Evolutionary conservation across 495 filamentous ascomycete genomes (phyloP), one percentile per base, ranked within the genome.

Genomic region (Polyplosphaeria fusca): DNA sequence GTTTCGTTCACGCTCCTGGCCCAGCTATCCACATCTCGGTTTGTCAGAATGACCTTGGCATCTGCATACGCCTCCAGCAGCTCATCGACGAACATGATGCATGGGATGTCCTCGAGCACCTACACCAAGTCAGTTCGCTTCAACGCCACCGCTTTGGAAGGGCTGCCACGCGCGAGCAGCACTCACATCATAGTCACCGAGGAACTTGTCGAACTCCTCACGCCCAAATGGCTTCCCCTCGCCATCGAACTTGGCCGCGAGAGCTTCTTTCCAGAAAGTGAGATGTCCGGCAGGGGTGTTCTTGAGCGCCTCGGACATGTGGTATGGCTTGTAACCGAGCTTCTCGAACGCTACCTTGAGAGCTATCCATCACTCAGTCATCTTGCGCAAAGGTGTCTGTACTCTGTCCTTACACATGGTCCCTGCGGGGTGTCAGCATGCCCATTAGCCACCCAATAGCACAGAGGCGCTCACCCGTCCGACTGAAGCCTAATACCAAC

Each of bases 331-430:
- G 18, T 58, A 58, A 3, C 55, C 55, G 1, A 58, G 45, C 19
- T 58, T 58, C 23, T 58, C 55, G 5, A 58, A 28, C 1, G 47
- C 55, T 4, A 24, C n/a, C 24, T 58, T 58, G 30, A 58, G 19
- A 3, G 55, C 55, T 58, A 35, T 7, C n/a, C n/a, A 35, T 7
- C 14, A 7, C 30, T 35, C 14, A 35, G 30, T 35, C 30, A 35
- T 14, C 7, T 7, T 7, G 30, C 19, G 30, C n/a, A n/a, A n/a
- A 35, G 7, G 30, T 35, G 30, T 35, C 7, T 35, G 30, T 35
- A 14, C 14, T 7, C 7, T 35, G 30, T 14, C 14, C 30, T 35
- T 35, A 35, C 30, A 35, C 30, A 35, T 35, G 7, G 30, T 35
- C 30, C 30, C 30, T 35, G 30, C 14, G 7, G n/a, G 7, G 14